phyloP scores from a whole-genome alignment of 1,284 basidiomycete genomes.

The Pyrrhoderma noxium region DNA sequence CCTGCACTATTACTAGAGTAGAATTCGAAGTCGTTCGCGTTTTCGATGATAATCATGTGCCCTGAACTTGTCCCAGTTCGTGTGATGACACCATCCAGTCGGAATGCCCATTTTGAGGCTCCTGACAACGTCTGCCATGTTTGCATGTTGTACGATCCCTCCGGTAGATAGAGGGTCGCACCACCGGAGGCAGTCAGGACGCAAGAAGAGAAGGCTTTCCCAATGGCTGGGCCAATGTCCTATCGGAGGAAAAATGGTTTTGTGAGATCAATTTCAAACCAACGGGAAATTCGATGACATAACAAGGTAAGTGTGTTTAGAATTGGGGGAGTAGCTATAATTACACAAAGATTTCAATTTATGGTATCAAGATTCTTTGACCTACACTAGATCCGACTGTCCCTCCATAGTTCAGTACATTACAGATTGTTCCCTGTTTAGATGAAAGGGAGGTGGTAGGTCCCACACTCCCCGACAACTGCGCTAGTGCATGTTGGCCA shows the following conservation, averaged over 20 bases:
- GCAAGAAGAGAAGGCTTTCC: conserved; percentile 27
- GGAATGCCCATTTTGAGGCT: conserved; percentile 24
- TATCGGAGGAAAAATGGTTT: conserved; percentile 1
- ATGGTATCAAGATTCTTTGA: too few relatives aligned
- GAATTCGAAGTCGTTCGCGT: conserved; percentile 32
- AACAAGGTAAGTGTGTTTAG: too few relatives aligned
- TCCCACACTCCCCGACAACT: conserved; percentile 27
- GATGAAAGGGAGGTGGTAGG: conserved; percentile 24
- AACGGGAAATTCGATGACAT: too few relatives aligned
- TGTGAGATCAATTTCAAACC: too few relatives aligned
- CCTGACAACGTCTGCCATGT: conserved; percentile 22
- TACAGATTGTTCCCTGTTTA: conserved; percentile 28
- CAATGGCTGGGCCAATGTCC: conserved; percentile 32
- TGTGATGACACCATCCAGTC: conserved; percentile 25
- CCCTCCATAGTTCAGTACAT: conserved; percentile 29
- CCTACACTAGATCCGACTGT: conserved; percentile 24
- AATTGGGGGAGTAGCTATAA: too few relatives aligned
- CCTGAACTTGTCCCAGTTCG: conserved; percentile 26
- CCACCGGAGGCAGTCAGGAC: conserved; percentile 19
- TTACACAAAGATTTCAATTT: too few relatives aligned
- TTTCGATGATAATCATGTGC: conserved; percentile 29
- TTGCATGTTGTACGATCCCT: conserved; percentile 23
- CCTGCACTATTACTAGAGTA: conserved; percentile 31
- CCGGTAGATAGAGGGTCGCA: conserved; percentile 22
- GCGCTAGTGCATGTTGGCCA: conserved; percentile 17